These are phyloP conservation scores for Acacia confusa DNA, from an alignment of 306 rosid species.

Conservation along the genomic window DNA sequence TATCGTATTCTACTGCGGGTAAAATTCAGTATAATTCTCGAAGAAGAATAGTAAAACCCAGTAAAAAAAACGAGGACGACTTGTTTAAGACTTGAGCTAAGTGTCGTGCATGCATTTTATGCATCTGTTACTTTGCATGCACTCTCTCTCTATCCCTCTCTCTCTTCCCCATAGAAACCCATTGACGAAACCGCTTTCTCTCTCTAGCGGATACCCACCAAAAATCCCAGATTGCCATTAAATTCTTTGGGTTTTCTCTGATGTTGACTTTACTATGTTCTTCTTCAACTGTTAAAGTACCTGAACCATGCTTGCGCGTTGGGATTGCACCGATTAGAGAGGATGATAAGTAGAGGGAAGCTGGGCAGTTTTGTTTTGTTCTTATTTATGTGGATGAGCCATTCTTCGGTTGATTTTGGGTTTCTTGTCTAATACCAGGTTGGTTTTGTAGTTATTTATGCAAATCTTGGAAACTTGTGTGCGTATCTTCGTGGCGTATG, in stretches of 20 bases:
- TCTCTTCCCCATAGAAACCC: constrained; percentile 31
- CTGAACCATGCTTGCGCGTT: neutral
- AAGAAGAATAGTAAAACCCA: constrained; percentile 27
- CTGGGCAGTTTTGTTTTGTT: constrained; percentile 23
- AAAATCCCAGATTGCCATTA: constrained; percentile 38
- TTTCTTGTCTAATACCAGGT: constrained; percentile 22
- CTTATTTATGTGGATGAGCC: constrained; percentile 23
- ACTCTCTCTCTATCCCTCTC: constrained; percentile 47
- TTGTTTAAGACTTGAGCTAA: constrained; percentile 43
- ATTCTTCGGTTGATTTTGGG: constrained; percentile 27
- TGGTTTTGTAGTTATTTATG: constrained; percentile 13
- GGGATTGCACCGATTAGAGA: constrained; percentile 26
- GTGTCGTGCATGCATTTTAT: constrained; percentile 99
- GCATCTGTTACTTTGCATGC: constrained; percentile 93
- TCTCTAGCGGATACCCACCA: constrained; percentile 28
- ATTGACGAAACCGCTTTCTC: constrained; percentile 46
- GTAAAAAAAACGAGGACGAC: constrained; percentile 34
- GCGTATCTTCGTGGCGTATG: constrained; percentile 18
- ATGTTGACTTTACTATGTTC: constrained; percentile 34
- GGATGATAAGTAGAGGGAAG: constrained; percentile 6
- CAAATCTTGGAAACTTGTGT: constrained; percentile 40
- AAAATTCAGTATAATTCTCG: constrained; percentile 27
- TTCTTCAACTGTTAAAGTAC: constrained; percentile 18
- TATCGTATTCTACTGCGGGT: neutral
- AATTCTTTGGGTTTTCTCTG: constrained; percentile 7